Base-by-base conservation (phyloP, 2,329 filamentous ascomycete genomes). In the Metarhizium robertsii region DNA sequence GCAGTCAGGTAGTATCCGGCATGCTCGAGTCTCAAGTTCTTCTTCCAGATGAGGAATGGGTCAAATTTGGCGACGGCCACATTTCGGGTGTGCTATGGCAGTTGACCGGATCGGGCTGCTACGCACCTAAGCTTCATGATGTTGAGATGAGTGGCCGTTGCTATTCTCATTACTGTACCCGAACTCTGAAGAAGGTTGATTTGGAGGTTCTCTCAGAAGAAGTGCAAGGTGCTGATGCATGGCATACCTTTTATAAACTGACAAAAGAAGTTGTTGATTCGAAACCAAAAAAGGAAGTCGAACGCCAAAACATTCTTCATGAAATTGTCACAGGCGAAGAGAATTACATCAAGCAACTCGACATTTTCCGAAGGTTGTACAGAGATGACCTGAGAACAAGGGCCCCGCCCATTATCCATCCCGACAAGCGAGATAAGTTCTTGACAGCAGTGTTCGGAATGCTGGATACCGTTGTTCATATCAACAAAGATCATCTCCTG, bases 271-370 rank as follows among this genome's bases (percentile, higher is more conserved):
- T 87, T 55, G 74, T 88, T 55, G 87, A 88, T 58, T 75, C 78
- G 2, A 84, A 85, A 59, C 78, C 84, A 54, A 91, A 86, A 71
- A 96, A 96, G 71, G 92, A 99, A 66, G 80, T 97, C 48, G 88
- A 95, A 61, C 85, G 90, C 11, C 94, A 99, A 67, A 96, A 97
- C 67, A 90, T 91, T 57, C 75, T 99, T 34, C 94, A 99, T 67
- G 94, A 99, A 69, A 92, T 99, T 61, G 88, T 99, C 42, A 92
- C 90, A 47, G 90, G 89, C 16, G 94, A 99, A 72, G 92, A 97
- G 68, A 81, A 84, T 13, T 99, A 89, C 67, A 95, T 96, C 79
- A 85, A 86, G 61, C 88, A 95, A 65, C 79, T 99, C 42, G 87
- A 95, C 63, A 88, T 99, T 20, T 78, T 99, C 54, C 84, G 89